Base-by-base conservation (phyloP, 2,329 filamentous ascomycete species). In the Exophiala sp. region DNA sequence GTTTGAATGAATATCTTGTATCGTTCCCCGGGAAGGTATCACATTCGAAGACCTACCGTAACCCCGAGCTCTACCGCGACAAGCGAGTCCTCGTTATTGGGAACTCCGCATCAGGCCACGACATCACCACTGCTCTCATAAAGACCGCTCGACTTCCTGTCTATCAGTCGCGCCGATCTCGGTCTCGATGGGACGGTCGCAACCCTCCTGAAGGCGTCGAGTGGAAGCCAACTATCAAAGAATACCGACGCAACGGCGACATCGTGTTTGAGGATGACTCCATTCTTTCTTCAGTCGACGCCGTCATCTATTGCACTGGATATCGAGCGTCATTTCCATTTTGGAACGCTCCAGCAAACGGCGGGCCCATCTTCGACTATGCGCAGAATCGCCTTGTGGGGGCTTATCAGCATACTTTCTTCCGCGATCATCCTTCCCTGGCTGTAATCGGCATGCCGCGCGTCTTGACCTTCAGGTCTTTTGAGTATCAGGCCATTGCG, bases 401-500 rank as follows among this genome's bases (percentile, higher is more conserved):
- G 0, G 70, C 56, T 2, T 81, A 78, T 56, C 70, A 68, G 63
- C 77, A 80, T 58, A 78, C 75, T 0, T 80, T 80, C 61, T 69
- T 77, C 43, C 70, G 66, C 1, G 68, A 72, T 18, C 1, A 68
- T 83, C 0, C 21, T 71, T 75, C 72, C 0, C 63, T 82, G 0
- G 78, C 68, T 0, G 64, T 79, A 9, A 69, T 80, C 0, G 78
- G 78, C 0, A 21, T 60, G 18, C 58, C 57, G 8, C 53, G 57
- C 18, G 50, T 53, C 10, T 42, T 86, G 22, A 85, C 82, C 0
- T 85, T 86, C 67, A 83, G 81, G 61, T 74, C 84, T 23, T 84
- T 83, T 48, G 82, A 85, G 65, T 84, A 79, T 78, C 81, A 85
- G 60, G 80, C 80, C 5, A 80, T 84, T 0, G 71, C 79, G 1